Percentiles rank a stretch among this genome's conserved stretches.
phyloP scores from a whole-genome alignment of 441 rosid species.

The Gossypium davidsonii region DNA sequence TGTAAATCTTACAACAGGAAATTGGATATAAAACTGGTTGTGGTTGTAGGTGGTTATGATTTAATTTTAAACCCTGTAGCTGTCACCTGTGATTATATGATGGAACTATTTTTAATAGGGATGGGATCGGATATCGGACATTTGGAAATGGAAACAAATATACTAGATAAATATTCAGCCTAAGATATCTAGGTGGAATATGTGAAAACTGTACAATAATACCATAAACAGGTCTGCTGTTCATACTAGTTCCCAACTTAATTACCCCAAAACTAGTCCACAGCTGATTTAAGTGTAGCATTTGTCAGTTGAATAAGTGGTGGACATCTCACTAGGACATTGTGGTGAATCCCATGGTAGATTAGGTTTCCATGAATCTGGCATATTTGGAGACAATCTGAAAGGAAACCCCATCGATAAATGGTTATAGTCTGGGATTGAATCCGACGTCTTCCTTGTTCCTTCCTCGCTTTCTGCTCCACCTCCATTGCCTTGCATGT shows the following conservation, averaged over 20 bases:
- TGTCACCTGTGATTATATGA: no score
- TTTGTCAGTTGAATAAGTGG: slow-evolving; percentile 51
- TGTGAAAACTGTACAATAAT: slow-evolving; percentile 29
- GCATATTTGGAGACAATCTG: slow-evolving; percentile 31
- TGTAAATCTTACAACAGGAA: neutral
- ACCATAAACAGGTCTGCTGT: slow-evolving; percentile 9
- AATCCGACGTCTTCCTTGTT: slow-evolving; percentile 22
- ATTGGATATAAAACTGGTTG: neutral
- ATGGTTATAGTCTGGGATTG: slow-evolving; percentile 13
- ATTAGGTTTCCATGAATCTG: slow-evolving; percentile 34
- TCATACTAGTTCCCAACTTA: slow-evolving; percentile 11
- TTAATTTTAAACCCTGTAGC: no score
- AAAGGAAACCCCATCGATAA: slow-evolving; percentile 45
- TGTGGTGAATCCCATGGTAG: slow-evolving; percentile 51
- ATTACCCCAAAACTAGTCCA: neutral
- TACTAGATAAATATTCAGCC: neutral
- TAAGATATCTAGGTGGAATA: slow-evolving; percentile 9
- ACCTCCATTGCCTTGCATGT: slow-evolving; percentile 25
- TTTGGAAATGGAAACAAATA: neutral
- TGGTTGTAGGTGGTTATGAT: neutral
- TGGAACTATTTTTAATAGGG: no score
- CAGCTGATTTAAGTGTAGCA: slow-evolving; percentile 37
- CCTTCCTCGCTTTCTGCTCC: slow-evolving; percentile 21
- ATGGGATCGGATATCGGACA: no score
- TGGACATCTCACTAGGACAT: slow-evolving; percentile 47